Base-by-base conservation (phyloP, 805 yeast species). In the Hanseniaspora lindneri region DNA sequence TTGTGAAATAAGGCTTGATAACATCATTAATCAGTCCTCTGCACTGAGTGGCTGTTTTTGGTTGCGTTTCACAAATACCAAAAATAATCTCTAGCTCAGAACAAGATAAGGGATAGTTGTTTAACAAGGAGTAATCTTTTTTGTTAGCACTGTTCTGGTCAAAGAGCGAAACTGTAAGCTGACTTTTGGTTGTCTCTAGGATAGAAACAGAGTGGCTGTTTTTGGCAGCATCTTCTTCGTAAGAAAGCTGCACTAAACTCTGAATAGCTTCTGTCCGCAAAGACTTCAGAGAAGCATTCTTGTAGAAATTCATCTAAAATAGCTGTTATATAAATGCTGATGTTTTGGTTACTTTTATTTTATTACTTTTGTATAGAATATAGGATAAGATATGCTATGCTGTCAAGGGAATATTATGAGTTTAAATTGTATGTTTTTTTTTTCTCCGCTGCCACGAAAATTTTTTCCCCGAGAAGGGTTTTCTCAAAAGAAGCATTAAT, bases 71-170 rank as follows among this genome's bases (percentile, higher is more conserved):
- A 52, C 79, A 67, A n/a, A 77, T 60, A 0, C 82, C 75, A 35
- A 72, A 49, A 44, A 78, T 59, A 11, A 74, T 69, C 55, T 78
- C 83, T 58, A 72, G 68, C 52, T 78, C 82, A 50, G 71, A 73
- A 34, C 68, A 62, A 1, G 75, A 62, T 51, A 75, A 66, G 14
- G 75, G 73, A 16, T 71, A 69, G 4, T 63, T 57, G 30, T 24
- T 35, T 14, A 46, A 23, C 13, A n/a, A 8, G 13, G 43, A 19
- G 19, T n/a, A 25, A 10, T 34, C 39, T 10, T 39, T 34, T 32
- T 46, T 37, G n/a, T 14, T 16, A 11, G 37, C 39, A 4, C 29
- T 40, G 16, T 13, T 27, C 14, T 24, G 6, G 13, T 24, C 16
- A 19, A 46, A 39, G 20, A 46, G 19, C 7, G 49, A 46, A 7